These are phyloP conservation scores for Tricladium varicosporioides DNA, from an alignment of 2,329 filamentous ascomycete species.

Conservation along the genomic window DNA sequence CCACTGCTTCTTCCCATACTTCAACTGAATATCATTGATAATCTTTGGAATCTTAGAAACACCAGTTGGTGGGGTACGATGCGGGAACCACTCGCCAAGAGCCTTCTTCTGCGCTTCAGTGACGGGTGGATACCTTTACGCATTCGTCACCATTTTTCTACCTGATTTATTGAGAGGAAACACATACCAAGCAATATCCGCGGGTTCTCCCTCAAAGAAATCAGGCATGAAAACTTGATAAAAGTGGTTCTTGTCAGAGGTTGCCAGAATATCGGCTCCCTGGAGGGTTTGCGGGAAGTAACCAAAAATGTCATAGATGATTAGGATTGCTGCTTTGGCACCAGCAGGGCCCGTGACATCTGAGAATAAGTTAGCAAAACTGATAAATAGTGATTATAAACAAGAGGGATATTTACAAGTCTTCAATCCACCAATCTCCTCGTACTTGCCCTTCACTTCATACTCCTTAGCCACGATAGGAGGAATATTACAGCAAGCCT, in stretches of 20 bases:
- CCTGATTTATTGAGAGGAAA: constrained; percentile 22
- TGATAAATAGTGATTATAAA: neutral
- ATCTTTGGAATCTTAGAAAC: constrained; percentile 52
- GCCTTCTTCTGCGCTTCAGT: constrained; percentile 61
- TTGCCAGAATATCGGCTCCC: constrained; percentile 64
- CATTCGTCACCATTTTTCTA: no score
- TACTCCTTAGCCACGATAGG: constrained; percentile 55
- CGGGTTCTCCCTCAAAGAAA: constrained; percentile 69
- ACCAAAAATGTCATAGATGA: constrained; percentile 64
- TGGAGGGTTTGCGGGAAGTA: constrained; percentile 69
- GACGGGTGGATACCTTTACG: constrained; percentile 51
- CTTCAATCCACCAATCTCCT: constrained; percentile 52
- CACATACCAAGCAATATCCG: constrained; percentile 48
- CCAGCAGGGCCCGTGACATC: constrained; percentile 46
- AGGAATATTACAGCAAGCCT: constrained; percentile 56
- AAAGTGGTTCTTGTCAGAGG: constrained; percentile 52
- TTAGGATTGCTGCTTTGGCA: constrained; percentile 56
- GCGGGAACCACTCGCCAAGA: constrained; percentile 55
- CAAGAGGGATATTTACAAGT: constrained; percentile 30
- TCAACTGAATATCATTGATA: constrained; percentile 42
- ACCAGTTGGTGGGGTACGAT: constrained; percentile 34
- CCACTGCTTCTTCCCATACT: constrained; percentile 51
- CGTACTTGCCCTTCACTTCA: constrained; percentile 52
- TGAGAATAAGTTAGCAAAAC: constrained; percentile 1
- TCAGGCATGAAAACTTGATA: constrained; percentile 91